Evolutionary conservation across 768 basidiomycete species (phyloP), one percentile per base, ranked within the genome.

Genomic region (Mycena venus): DNA sequence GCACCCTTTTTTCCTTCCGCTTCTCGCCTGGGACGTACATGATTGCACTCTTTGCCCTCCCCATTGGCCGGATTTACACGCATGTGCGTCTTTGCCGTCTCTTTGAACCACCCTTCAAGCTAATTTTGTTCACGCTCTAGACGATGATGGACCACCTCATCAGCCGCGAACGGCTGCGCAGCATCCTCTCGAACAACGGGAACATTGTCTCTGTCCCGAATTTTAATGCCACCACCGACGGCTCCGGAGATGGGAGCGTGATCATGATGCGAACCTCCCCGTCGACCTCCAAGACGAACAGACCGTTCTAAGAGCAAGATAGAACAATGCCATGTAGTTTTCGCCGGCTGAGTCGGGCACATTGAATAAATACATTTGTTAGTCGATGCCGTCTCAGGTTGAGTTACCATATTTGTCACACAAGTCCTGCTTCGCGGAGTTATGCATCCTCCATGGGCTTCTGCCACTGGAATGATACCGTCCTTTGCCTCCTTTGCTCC

Each of bases 51-150:
- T 72, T 72, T 32, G 55, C 71, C 3, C 63, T 72, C 17, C 71
- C 71, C 34, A 72, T 72, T 14, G 71, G 64, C 32, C 71, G 71
- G 14, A 60, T 72, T 11, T 72, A 72, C 53, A 66, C 71, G 1
- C 71, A 72, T 31, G 71, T 72, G 17, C 32, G 68, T 27, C 25
- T 14, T 10, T 51, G 49, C 8, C 36, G 14, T 14, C 36, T 14
- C 7, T 7, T 7, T 14, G 7, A 14, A 38, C 7, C 36, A 38
- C 14, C 14, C 36, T 38, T 38, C 8, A 14, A 7, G 36, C 36
- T 38, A 38, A 38, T 38, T 38, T 38, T 7, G 36, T 38, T 38
- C 14, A 14, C 36, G 36, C 8, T 38, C 36, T 25, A 49, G 47
- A 49, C 47, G 47, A 9, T 49, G 47, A 49, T 49, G 47, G 47